These are phyloP conservation scores for Botrytis porri DNA, from an alignment of 2,329 filamentous ascomycete genomes.

Conservation along the genomic window DNA sequence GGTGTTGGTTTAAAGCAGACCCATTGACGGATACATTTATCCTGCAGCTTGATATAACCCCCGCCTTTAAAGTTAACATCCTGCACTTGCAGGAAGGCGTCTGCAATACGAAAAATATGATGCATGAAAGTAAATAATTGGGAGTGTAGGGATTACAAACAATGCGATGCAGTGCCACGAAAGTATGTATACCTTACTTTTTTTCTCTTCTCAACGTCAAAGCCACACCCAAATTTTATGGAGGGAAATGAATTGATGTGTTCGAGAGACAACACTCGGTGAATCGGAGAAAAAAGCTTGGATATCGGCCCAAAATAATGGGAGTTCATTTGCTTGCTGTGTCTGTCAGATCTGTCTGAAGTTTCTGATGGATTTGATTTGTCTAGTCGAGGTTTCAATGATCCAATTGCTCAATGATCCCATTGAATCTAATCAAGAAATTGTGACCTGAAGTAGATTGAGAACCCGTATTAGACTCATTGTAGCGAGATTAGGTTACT, in stretches of 20 bases:
- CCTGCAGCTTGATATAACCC: constrained; percentile 15
- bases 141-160: constrained; percentile 10
- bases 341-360: not conserved
- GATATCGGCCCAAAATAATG: constrained; percentile 6
- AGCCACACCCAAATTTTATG: constrained; percentile 12
- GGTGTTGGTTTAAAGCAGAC: constrained; percentile 11
- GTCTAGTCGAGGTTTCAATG: not conserved
- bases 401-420: not conserved
- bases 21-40: constrained; percentile 17
- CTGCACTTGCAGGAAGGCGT: constrained; percentile 21
- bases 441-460: constrained; percentile 12
- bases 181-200: constrained; percentile 3
- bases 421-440: constrained; percentile 7
- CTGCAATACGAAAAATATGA: constrained; percentile 16
- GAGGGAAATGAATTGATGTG: constrained; percentile 9
- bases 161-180: constrained; percentile 18
- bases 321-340: constrained; percentile 13
- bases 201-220: constrained; percentile 12
- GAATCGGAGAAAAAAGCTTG: constrained; percentile 18
- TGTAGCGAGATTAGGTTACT: constrained; percentile 20
- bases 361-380: constrained; percentile 9
- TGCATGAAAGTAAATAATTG: constrained; percentile 12
- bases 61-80: constrained; percentile 11
- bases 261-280: constrained; percentile 2
- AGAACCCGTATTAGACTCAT: constrained; percentile 4